Base-by-base conservation (phyloP, 768 basidiomycete genomes). In the Melanogaster broomeanus region DNA sequence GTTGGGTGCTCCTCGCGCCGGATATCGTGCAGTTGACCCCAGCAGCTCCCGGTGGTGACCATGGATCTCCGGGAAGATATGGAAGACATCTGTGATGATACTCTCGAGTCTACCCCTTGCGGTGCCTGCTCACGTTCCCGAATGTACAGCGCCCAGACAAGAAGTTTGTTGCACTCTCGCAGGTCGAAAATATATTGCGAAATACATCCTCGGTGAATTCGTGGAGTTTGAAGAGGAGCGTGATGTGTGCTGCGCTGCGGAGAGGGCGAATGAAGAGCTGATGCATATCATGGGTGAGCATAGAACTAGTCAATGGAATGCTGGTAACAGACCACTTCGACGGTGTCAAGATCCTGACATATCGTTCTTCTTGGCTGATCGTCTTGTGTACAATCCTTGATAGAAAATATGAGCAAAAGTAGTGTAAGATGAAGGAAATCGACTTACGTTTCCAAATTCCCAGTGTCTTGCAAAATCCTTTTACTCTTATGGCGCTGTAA, bases 171-270 rank as follows among this genome's bases (percentile, higher is more conserved):
- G 62, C 89, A 87, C 64, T 90, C 88, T 16, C 90, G 81, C n/a
- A 98, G 74, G 53, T 92, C 90, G 5, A 88, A 75, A 35, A 95
- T 84, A n/a, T n/a, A 64, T 97, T 97, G 44, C 89, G 85, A 56
- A 98, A 95, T 4, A 95, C 87, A 30, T 91, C 87, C 39, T 91
- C 88, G 44, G 97, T 85, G 67, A 98, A 96, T 30, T 87, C 83
- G 28, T 90, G 87, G 7, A 96, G 69, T 28, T 82, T 75, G 22
- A 77, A 62, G 4, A 76, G 69, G 5, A 77, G 72, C 58, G 87
- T 80, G 51, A 87, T 74, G 72, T 87, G 85, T 15, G 70, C 73
- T 56, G 77, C 82, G 65, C 48, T 78, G 64, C 65, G 83, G 51
- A 65, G 76, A 66, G 64, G 83, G 57, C 76, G 72, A 43, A 87